A percentile compares a stretch with the other conserved stretches of the same genome.
These are phyloP conservation scores for Rhipidocladum racemiflorum DNA, from an alignment of 176 grass and related monocot genomes.

Conservation along the genomic window DNA sequence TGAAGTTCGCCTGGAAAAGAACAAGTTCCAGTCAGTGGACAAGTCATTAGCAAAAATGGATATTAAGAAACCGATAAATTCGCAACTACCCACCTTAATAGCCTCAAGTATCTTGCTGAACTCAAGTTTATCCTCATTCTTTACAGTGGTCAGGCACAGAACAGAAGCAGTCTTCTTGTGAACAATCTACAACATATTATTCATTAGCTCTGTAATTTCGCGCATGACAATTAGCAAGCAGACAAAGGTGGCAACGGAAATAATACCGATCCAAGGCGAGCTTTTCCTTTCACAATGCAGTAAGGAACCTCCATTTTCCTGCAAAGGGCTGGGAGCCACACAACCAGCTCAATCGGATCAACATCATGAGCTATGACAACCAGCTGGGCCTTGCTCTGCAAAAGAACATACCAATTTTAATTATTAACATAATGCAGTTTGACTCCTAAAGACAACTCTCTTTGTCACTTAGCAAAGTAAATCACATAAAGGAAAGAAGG, in stretches of 20 bases:
- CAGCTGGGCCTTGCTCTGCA: conserved; percentile 60
- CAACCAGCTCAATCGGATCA: conserved; percentile 62
- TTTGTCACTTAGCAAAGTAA: neutral
- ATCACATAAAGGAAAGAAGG: neutral
- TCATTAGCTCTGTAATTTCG: neutral
- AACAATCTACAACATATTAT: conserved; percentile 32
- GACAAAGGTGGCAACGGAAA: neutral
- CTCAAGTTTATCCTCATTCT: conserved; percentile 57
- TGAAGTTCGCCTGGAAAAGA: conserved; percentile 41
- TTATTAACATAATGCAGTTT: neutral
- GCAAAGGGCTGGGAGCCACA: conserved; percentile 72
- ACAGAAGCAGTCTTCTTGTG: conserved; percentile 58
- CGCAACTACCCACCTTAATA: conserved; percentile 33
- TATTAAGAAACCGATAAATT: neutral
- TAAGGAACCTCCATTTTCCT: conserved; percentile 79
- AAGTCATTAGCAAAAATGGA: neutral
- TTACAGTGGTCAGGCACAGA: conserved; percentile 49
- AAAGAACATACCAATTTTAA: neutral
- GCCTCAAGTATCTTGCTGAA: conserved; percentile 59
- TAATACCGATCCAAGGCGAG: conserved; percentile 62
- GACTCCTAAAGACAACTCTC: neutral
- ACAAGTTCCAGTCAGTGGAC: neutral
- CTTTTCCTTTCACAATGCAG: conserved; percentile 74
- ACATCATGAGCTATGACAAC: conserved; percentile 70
- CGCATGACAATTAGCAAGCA: neutral